Evolutionary conservation across 805 yeast genomes (phyloP), one percentile per base, ranked within the genome.

Genomic region (Lipomyces sp.): DNA sequence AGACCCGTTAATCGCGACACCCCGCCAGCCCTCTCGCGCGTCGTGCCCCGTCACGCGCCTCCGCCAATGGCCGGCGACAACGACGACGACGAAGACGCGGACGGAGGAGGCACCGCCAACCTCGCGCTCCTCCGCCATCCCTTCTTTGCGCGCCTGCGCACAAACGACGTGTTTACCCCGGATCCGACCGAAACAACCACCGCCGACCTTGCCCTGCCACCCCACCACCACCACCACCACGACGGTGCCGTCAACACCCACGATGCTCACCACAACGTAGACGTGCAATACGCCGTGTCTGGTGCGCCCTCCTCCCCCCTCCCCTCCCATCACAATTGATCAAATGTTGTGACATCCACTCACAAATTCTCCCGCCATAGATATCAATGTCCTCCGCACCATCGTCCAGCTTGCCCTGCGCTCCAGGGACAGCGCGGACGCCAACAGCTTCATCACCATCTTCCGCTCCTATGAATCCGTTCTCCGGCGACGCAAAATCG

Each of bases 361-460:
- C n/a, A n/a, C n/a, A n/a, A n/a, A 10, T n/a, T 16, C 46, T 23
- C n/a, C 29, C 40, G 2, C 4, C 5, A 11, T 39, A 47, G 59
- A 55, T 28, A 43, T 55, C 34, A 47, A 55, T n/a, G 39, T 55
- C 46, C 39, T 55, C 32, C 39, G 57, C n/a, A 26, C 54, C 24
- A 53, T 55, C 6, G 59, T 55, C 36, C 53, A 47, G 22, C 35
- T 36, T 31, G 57, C 57, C 14, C 55, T 49, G 14, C 42, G 52
- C 10, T 43, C 48, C 19, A 34, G 18, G 11, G 37, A 51, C 11
- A n/a, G 28, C 37, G 31, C 36, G 3, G 51, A 38, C 29, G 28
- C 46, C 28, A 43, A 46, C 41, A 36, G 46, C 37, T 53, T 53
- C 35, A 44, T 46, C 39, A 43, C 49, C 8, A 43, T 55, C 29